Evolutionary conservation across 257 asterid genomes (phyloP).

Genomic region (Ehretia macrophylla): DNA sequence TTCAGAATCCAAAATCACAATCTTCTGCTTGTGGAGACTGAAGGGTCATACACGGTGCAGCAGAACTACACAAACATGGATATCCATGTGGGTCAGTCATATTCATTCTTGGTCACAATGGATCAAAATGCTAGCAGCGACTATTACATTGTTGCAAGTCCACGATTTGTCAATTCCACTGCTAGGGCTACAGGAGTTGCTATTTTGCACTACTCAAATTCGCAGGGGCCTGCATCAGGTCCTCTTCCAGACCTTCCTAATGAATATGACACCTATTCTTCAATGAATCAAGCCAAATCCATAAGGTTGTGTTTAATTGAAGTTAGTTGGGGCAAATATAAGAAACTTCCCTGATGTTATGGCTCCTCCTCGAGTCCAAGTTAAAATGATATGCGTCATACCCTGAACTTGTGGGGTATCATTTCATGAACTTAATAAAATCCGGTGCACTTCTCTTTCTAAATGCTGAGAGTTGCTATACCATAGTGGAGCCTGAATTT

Average conservation of each 20-base stretch:
- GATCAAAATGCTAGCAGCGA: constrained; percentile 77
- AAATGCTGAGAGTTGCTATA: background rate
- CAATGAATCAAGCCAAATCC: constrained; percentile 95
- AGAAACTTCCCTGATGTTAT: constrained; percentile 20
- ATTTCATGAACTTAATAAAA: background rate
- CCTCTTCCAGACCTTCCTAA: constrained; percentile 96
- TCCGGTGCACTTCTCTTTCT: too few relatives aligned
- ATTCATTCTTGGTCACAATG: constrained; percentile 86
- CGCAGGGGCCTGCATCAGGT: constrained; percentile 83
- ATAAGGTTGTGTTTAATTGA: constrained; percentile 59
- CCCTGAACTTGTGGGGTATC: constrained; percentile 6
- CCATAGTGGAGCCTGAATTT: background rate
- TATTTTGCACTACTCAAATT: constrained; percentile 76
- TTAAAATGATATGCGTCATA: constrained; percentile 7
- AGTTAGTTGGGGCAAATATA: constrained; percentile 19
- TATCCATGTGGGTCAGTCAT: constrained; percentile 93
- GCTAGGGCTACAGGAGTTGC: constrained; percentile 73
- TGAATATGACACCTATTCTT: constrained; percentile 75
- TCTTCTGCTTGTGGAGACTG: constrained; percentile 87
- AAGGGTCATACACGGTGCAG: constrained; percentile 91
- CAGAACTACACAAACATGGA: constrained; percentile 89
- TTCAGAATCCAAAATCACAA: constrained; percentile 90
- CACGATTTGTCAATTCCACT: constrained; percentile 66
- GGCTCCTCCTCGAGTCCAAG: constrained; percentile 6
- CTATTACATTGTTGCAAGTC: constrained; percentile 89